phyloP scores from a whole-genome alignment of 192 early-diverging fungal genomes.

The Backusella mclennaniae region DNA sequence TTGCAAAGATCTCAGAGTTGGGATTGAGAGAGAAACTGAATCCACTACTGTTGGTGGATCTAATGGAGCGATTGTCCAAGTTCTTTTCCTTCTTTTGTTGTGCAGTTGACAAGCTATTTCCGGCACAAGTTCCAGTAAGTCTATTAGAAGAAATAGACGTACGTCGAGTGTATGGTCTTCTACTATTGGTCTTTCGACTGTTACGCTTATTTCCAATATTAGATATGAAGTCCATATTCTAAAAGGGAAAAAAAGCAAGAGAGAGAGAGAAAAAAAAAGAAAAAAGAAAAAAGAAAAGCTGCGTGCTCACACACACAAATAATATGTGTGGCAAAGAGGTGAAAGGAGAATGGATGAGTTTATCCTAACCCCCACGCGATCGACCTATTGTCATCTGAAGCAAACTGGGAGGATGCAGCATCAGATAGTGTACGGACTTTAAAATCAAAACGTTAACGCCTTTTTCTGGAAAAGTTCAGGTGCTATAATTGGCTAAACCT shows the following conservation, averaged over 20 bases:
- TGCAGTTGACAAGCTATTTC: not conserved
- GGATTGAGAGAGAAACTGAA: not conserved
- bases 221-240: constrained; percentile 13
- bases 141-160: constrained; percentile 7
- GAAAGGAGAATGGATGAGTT: constrained; percentile 2
- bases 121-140: not conserved
- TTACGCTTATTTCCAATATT: constrained; percentile 19
- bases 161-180: constrained; percentile 11
- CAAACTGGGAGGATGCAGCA: constrained; percentile 6
- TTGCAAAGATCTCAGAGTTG: not conserved
- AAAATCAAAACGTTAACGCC: not conserved
- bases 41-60: constrained; percentile 1
- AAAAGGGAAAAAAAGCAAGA: not conserved
- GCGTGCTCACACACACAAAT: not conserved
- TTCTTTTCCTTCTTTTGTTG: not conserved
- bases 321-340: not conserved
- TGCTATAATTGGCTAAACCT: not conserved
- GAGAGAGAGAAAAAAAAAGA: not conserved
- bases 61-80: not conserved
- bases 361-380: constrained; percentile 4
- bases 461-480: constrained; percentile 1
- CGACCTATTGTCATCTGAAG: not conserved
- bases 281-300: not conserved
- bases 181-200: constrained; percentile 6
- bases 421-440: not conserved